Evolutionary conservation across 192 early-diverging fungal species (phyloP).

Genomic region (Coemansia sp.): DNA sequence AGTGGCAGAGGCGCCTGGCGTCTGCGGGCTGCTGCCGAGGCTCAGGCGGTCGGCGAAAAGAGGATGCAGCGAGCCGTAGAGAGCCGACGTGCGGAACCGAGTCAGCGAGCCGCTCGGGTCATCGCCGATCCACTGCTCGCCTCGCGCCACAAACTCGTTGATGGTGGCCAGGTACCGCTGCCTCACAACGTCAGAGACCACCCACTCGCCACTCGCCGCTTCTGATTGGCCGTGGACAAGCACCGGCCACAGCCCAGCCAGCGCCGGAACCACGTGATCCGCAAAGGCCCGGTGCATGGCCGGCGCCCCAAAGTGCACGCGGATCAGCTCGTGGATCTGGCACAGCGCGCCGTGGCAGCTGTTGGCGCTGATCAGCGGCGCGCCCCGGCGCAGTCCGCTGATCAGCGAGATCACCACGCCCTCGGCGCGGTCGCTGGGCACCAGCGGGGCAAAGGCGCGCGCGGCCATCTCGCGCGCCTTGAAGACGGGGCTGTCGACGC

Average conservation of each 20-base stretch:
- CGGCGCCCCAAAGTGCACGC: conserved; percentile 51
- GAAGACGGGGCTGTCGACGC: conserved; percentile 47
- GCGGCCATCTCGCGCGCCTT: conserved; percentile 85
- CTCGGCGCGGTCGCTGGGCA: conserved; percentile 56
- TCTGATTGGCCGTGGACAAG: conserved; percentile 12
- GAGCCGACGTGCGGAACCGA: conserved; percentile 42
- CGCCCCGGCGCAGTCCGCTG: conserved; percentile 46
- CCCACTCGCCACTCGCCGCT: background rate
- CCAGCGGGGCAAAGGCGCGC: conserved; percentile 72
- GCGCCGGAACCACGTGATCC: conserved; percentile 37
- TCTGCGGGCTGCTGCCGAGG: conserved; percentile 14
- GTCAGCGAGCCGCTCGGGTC: conserved; percentile 21
- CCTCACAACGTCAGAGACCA: conserved; percentile 54
- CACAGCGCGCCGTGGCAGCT: conserved; percentile 71
- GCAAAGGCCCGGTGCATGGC: conserved; percentile 7
- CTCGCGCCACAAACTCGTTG: conserved; percentile 43
- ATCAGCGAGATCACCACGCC: conserved; percentile 54
- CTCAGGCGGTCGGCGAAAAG: conserved; percentile 8
- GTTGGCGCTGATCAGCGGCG: conserved; percentile 53
- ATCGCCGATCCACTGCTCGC: conserved; percentile 26
- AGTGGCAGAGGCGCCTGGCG: conserved; percentile 37
- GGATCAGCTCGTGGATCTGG: conserved; percentile 68
- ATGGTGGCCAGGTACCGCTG: conserved; percentile 35
- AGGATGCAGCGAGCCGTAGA: conserved; percentile 49
- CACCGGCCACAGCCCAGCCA: conserved; percentile 37